These are phyloP conservation scores for Penicillium sp. DNA, from an alignment of 2,329 filamentous ascomycete species.

Conservation along the genomic window DNA sequence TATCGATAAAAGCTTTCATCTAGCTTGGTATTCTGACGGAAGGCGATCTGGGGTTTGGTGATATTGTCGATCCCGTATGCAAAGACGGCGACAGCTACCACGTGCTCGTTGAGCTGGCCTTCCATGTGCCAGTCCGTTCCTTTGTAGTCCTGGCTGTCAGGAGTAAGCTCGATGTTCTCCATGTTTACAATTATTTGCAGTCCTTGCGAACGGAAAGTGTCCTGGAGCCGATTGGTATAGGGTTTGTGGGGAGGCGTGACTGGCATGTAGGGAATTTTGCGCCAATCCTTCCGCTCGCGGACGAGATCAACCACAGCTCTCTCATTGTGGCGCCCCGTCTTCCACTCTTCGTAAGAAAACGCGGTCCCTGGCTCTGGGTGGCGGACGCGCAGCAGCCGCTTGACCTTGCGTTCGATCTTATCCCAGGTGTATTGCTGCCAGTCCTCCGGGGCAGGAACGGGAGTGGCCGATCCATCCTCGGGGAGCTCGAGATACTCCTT, in stretches of 20 bases:
- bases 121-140: neutral
- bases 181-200: neutral
- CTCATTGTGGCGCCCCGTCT: conserved; percentile 4
- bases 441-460: too few species aligned
- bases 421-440: too few species aligned
- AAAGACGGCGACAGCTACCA: neutral
- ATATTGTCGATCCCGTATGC: neutral
- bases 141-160: neutral
- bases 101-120: neutral
- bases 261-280: neutral
- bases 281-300: neutral
- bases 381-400: neutral
- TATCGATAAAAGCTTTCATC: too few species aligned
- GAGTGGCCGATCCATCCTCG: neutral
- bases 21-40: neutral
- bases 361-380: conserved; percentile 13
- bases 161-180: neutral
- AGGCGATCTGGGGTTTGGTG: neutral
- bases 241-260: neutral
- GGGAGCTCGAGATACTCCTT: neutral
- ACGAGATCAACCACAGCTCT: conserved; percentile 5
- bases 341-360: conserved; percentile 18
- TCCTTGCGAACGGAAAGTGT: neutral
- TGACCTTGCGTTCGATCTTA: too few species aligned
- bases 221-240: neutral